Evolutionary conservation across 331 rosid species (phyloP), one percentile per base, ranked within the genome.

Genomic region (Stylosanthes scabra): DNA sequence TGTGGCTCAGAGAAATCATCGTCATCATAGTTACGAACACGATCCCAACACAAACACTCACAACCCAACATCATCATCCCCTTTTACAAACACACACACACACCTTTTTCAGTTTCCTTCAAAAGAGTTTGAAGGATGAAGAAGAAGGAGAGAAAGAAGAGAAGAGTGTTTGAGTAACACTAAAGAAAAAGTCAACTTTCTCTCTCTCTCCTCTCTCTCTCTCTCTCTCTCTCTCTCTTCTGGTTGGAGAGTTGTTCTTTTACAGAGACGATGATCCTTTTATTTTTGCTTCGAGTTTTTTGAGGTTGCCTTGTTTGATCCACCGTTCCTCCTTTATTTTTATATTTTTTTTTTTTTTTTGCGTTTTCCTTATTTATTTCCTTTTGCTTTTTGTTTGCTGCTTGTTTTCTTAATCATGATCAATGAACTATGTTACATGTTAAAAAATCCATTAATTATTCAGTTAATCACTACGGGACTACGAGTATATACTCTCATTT

Each of bases 11-110:
- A 58, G 13, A 42, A 6, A 42, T 55, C 59, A 69, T 1, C 27
- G 14, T n/a, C n/a, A n/a, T n/a, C n/a, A n/a, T 66, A 42, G 9
- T 83, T 75, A 41, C 81, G 61, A 2, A 72, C 77, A 78, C 62
- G 46, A 20, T 81, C 74, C 90, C 97, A 87, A 25, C 96, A 91
- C 74, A 84, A 83, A 41, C 86, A 83, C 63, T 86, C 71, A 62
- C 83, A 83, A 42, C 90, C 92, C 79, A 91, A 81, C 96, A 91
- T 91, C 76, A 31, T n/a, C n/a, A n/a, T n/a, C n/a, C n/a, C n/a
- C n/a, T n/a, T n/a, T n/a, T n/a, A n/a, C n/a, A n/a, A 29, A 29
- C 34, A 29, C n/a, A n/a, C n/a, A n/a, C n/a, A n/a, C n/a, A n/a
- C n/a, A n/a, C n/a, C n/a, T n/a, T n/a, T n/a, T n/a, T 29, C 34